Percentiles rank a stretch among this genome's conserved stretches.
These are phyloP conservation scores for Nicotiana attenuata DNA, from an alignment of 257 asterid genomes.

Conservation along the genomic window DNA sequence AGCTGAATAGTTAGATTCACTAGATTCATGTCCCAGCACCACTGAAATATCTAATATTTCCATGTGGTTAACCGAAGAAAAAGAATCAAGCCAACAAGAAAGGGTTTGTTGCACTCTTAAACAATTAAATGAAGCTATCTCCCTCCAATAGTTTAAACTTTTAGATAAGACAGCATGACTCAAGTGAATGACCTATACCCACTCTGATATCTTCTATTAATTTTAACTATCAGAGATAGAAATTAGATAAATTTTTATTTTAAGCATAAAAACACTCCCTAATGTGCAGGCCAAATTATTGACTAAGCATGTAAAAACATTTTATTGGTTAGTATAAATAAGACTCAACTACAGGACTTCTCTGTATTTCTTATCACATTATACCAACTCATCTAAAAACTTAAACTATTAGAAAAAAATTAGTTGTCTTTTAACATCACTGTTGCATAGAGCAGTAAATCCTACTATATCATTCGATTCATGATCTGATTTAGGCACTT, in stretches of 20 bases:
- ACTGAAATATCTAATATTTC: background rate
- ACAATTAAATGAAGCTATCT: background rate
- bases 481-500: background rate
- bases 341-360: background rate
- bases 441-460: background rate
- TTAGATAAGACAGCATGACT: background rate
- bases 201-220: background rate
- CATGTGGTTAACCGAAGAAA: background rate
- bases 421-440: background rate
- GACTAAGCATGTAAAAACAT: background rate
- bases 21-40: background rate
- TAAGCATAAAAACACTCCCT: background rate
- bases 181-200: background rate
- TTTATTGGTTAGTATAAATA: background rate
- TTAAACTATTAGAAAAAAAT: background rate
- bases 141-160: background rate
- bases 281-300: background rate
- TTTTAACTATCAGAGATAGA: background rate
- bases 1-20: background rate
- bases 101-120: no score
- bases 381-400: background rate
- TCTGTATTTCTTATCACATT: background rate
- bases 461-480: background rate
- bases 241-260: background rate
- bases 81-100: background rate